phyloP scores from a whole-genome alignment of 805 yeast genomes.

The Blastobotrys peoriensis region DNA sequence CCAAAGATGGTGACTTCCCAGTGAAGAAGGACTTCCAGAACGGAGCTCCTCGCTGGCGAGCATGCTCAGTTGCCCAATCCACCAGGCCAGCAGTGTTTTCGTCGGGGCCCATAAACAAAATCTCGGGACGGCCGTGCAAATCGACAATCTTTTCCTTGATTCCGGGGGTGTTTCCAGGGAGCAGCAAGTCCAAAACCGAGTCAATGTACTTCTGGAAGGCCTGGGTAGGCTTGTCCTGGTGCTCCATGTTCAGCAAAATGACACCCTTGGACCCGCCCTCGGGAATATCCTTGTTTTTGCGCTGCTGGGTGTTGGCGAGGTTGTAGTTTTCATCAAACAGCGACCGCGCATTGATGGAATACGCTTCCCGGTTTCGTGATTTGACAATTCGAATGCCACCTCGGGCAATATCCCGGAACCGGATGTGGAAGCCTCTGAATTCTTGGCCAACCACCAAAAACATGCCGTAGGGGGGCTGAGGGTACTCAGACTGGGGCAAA shows the following conservation, averaged over 20 bases:
- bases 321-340: conserved; percentile 95
- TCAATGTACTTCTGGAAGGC: conserved; percentile 93
- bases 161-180: conserved; percentile 65
- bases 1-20: conserved; percentile 84
- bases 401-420: conserved; percentile 95
- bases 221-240: conserved; percentile 72
- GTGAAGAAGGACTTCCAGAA: conserved; percentile 99
- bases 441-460: conserved; percentile 94
- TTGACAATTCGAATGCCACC: conserved; percentile 97
- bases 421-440: conserved; percentile 93
- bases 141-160: conserved; percentile 81
- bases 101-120: conserved; percentile 97
- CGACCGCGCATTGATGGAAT: conserved; percentile 75
- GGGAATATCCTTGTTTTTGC: conserved; percentile 96
- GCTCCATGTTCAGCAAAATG: conserved; percentile 62
- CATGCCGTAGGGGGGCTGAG: conserved; percentile 90
- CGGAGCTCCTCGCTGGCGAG: conserved; percentile 84
- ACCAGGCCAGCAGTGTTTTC: conserved; percentile 95
- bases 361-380: conserved; percentile 79
- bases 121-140: conserved; percentile 76
- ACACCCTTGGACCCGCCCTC: conserved; percentile 99
- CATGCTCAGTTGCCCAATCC: conserved; percentile 97
- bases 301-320: conserved; percentile 91
- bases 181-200: conserved; percentile 76
- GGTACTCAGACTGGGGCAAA: conserved; percentile 80